These are phyloP conservation scores for Oxyria digyna DNA, from an alignment of 148 eudicot species.

Conservation along the genomic window DNA sequence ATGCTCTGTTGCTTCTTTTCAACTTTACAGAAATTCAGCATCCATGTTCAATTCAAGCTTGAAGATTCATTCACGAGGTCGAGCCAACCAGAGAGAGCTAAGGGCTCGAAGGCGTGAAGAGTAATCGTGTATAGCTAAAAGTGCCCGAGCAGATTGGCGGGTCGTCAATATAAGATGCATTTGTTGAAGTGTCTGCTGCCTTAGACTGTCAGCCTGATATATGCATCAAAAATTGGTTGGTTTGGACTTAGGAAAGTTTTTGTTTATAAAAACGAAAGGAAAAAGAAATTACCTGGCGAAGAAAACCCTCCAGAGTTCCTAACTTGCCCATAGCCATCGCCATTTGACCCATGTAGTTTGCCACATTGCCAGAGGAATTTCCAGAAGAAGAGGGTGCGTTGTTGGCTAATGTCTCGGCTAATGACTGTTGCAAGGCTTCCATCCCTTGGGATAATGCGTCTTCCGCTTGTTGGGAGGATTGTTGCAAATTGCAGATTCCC, in stretches of 20 bases:
- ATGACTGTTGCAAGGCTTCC: conserved; percentile 91
- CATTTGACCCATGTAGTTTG: conserved; percentile 99
- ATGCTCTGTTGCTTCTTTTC: neutral
- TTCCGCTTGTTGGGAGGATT: conserved; percentile 86
- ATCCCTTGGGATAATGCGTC: conserved; percentile 97
- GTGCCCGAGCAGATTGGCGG: conserved; percentile 12
- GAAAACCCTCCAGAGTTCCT: conserved; percentile 87
- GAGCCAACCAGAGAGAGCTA: conserved; percentile 15
- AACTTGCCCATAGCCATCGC: conserved; percentile 99
- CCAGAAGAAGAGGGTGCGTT: conserved; percentile 37
- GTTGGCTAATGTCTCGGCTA: conserved; percentile 74
- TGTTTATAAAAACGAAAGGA: neutral
- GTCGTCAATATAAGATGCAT: conserved; percentile 15
- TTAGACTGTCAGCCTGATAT: conserved; percentile 14
- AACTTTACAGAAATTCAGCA: neutral
- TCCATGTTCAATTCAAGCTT: neutral
- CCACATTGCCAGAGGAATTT: conserved; percentile 77
- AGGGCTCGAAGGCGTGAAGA: conserved; percentile 14
- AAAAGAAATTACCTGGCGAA: conserved; percentile 57
- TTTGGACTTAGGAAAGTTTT: neutral
- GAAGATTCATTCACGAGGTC: conserved; percentile 4
- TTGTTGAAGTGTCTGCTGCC: conserved; percentile 15
- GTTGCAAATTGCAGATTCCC: conserved; percentile 67
- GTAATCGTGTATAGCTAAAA: conserved; percentile 11
- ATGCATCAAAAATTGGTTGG: neutral